These are phyloP conservation scores for Nemania sp. DNA, from an alignment of 2,329 filamentous ascomycete genomes.

Conservation along the genomic window DNA sequence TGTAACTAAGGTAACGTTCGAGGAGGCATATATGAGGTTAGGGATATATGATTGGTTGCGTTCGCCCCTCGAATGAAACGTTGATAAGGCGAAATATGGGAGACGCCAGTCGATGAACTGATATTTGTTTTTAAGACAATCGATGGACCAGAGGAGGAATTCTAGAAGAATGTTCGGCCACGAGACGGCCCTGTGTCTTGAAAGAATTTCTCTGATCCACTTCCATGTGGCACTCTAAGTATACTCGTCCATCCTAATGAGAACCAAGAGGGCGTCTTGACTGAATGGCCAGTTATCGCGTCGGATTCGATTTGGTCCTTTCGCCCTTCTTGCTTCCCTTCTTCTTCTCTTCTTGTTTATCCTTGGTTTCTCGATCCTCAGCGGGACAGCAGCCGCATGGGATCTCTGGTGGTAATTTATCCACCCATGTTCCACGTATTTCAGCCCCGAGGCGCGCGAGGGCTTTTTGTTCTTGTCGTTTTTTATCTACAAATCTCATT, in stretches of 20 bases:
- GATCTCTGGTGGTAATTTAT: slow-evolving; percentile 36
- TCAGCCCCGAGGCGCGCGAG: slow-evolving; percentile 39
- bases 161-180: background rate
- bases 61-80: background rate
- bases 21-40: background rate
- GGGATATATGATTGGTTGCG: background rate
- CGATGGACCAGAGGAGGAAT: background rate
- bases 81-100: background rate
- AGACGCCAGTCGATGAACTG: background rate
- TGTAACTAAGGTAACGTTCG: background rate
- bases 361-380: slow-evolving; percentile 43
- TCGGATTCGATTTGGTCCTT: too few species aligned
- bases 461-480: slow-evolving; percentile 39
- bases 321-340: slow-evolving; percentile 14
- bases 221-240: background rate
- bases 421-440: slow-evolving; percentile 39
- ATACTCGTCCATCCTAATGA: background rate
- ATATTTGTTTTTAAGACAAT: background rate
- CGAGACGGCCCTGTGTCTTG: background rate
- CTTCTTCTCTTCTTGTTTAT: slow-evolving; percentile 28
- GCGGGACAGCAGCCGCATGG: slow-evolving; percentile 47
- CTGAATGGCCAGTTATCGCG: background rate
- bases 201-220: background rate
- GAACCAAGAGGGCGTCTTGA: background rate
- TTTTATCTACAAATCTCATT: slow-evolving; percentile 34